Conservation (phyloP, 305 asterid species). For the Solanum hybrid region DNA sequence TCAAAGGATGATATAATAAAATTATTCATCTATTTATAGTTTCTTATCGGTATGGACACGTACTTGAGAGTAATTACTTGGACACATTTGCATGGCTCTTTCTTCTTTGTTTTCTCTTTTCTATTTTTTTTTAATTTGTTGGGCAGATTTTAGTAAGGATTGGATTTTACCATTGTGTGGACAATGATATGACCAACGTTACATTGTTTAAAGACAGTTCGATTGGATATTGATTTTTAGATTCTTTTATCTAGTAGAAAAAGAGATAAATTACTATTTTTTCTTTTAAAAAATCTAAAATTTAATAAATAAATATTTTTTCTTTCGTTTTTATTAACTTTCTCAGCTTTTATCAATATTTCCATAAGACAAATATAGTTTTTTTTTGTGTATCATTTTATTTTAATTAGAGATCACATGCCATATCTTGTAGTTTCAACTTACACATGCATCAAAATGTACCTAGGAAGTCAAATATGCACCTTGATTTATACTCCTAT, state of each 20-base stretch:
- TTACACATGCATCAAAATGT: not conserved
- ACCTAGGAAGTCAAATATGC: not conserved
- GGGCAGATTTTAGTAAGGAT: not conserved
- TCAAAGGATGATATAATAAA: no score
- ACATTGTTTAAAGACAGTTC: not conserved
- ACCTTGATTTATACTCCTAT: not conserved
- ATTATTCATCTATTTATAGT: no score
- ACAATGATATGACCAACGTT: not conserved
- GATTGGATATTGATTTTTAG: not conserved
- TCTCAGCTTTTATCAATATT: not conserved
- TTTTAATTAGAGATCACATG: not conserved
- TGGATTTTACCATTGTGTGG: not conserved
- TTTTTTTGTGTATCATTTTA: not conserved
- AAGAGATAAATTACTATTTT: not conserved
- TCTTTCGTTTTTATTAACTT: not conserved
- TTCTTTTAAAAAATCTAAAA: not conserved
- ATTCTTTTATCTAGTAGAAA: no score
- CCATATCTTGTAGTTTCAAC: not conserved
- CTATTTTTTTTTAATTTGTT: not conserved
- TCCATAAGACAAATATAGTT: not conserved
- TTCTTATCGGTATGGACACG: no score
- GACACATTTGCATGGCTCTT: not conserved
- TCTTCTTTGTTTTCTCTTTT: not conserved
- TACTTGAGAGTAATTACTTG: not conserved
- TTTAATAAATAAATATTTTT: no score